Base-by-base conservation (phyloP, 306 rosid species). In the Boehmeria nivea region DNA sequence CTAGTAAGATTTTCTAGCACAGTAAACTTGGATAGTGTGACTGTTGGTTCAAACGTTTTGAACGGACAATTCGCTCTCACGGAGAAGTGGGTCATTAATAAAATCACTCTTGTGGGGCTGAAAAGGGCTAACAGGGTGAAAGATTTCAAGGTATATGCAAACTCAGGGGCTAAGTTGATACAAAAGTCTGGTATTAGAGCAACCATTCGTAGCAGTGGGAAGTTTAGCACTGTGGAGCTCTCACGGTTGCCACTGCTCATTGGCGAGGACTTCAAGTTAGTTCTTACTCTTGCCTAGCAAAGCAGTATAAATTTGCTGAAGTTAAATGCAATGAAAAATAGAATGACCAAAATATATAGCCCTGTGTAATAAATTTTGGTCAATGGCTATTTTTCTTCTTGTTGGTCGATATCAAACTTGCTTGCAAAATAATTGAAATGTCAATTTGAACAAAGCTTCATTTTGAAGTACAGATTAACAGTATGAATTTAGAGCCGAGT, bases 91-190 rank as follows among this genome's bases (percentile, higher is more conserved):
- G 64, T 80, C 61, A 76, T 86, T 34, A 76, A 72, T 34, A 80
- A 76, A 66, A 59, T 86, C 17, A 82, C 82, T 19, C 49, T 86
- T 27, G 31, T 90, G 40, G 94, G 97, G 25, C 37, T 90, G 59
- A 72, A 82, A 33, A 81, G 65, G 28, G 52, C 47, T 26, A 53
- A 47, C 51, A 68, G 52, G 3, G 58, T 49, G 34, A 51, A 60
- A 16, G 64, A 24, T 59, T 66, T 27, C 47, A 67, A 61, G 18
- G 22, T 72, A 49, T 52, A 59, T 59, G 48, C 47, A 12, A 65
- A 57, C 42, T 36, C 66, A 2, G 80, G 81, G 37, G 60, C 16
- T 13, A 56, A 31, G 38, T 65, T 61, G 69, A 40, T 20, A 23
- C 39, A 43, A 3, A 67, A 57, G n/a, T 20, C 56, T 11, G 64